Base-by-base conservation (phyloP, 306 rosid species). In the Rosa persica region DNA sequence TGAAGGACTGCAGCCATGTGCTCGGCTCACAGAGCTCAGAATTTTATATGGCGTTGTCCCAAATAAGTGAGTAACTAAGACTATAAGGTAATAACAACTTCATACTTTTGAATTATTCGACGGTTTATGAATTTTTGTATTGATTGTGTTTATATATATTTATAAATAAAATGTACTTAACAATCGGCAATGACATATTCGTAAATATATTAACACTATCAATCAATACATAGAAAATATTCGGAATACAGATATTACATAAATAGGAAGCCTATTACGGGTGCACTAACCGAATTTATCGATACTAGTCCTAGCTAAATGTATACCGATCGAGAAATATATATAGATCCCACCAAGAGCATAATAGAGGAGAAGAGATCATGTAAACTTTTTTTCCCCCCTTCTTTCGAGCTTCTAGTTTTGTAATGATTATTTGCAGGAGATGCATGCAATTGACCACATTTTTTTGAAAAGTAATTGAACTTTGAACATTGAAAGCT, bases 1-100 rank as follows among this genome's bases (percentile, higher is more conserved):
- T 27, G 65, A 34, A 30, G 43, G 4, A 34, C 43, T 75, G 49
- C 23, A 47, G 81, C 92, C 98, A 93, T 91, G 98, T 93, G 97
- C 89, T 82, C 80, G 74, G 73, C 74, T 81, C 86, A 73, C 68
- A 13, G 23, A 22, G 67, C 38, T 61, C 38, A 27, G 39, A 6
- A 27, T 27, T 61, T 61, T 58, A 10, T 58, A 58, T 58, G 5
- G 65, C 25, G 19, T 15, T 49, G 55, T 49, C 55, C 52, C 52
- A 12, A 43, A 12, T 8, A 10, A 49, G 20, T 49, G n/a, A 5
- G 17, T 16, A 49, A 30, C 36, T 30, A 30, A 30, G 36, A 30
- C 36, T 49, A 49, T 49, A 49, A 49, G 19, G 54, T 48, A 48
- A 48, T 17, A 52, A 57, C 65, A 58, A 23, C 36, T 58, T 23